These are phyloP conservation scores for Penicillium sp. DNA, from an alignment of 2,329 filamentous ascomycete genomes.

Conservation along the genomic window DNA sequence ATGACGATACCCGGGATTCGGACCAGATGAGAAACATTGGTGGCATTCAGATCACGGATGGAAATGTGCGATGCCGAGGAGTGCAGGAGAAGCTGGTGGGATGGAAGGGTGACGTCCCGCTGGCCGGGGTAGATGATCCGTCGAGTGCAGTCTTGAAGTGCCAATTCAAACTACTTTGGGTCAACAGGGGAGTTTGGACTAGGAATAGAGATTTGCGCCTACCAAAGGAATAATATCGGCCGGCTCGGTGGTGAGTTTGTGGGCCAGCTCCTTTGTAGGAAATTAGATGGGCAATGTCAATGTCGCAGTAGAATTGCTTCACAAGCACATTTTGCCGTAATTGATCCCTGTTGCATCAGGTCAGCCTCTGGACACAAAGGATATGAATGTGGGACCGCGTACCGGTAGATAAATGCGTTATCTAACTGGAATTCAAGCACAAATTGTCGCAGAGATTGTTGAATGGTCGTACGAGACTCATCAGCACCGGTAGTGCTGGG, in stretches of 20 bases:
- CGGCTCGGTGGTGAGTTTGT: constrained; percentile 82
- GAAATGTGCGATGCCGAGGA: constrained; percentile 86
- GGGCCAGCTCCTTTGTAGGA: constrained; percentile 93
- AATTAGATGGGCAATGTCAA: constrained; percentile 93
- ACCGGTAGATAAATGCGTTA: constrained; percentile 93
- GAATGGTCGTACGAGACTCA: constrained; percentile 66
- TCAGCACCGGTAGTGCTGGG: constrained; percentile 60
- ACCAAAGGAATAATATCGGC: constrained; percentile 89
- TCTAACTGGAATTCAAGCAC: constrained; percentile 90
- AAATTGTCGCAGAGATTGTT: constrained; percentile 79
- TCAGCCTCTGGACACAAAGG: background rate
- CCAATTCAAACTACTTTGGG: constrained; percentile 72
- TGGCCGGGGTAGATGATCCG: constrained; percentile 83
- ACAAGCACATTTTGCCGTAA: constrained; percentile 89
- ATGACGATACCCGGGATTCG: constrained; percentile 97
- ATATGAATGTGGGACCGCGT: constrained; percentile 21
- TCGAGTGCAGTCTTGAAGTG: constrained; percentile 84
- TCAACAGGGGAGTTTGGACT: constrained; percentile 2
- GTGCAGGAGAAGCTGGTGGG: constrained; percentile 92
- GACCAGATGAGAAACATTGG: constrained; percentile 89
- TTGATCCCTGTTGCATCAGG: constrained; percentile 64
- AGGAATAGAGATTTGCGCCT: constrained; percentile 29
- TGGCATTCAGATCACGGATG: constrained; percentile 88
- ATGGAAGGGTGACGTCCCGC: constrained; percentile 64
- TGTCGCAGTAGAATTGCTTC: constrained; percentile 91